phyloP scores from a whole-genome alignment of 139 green algal genomes.

The Chlorella sp. region DNA sequence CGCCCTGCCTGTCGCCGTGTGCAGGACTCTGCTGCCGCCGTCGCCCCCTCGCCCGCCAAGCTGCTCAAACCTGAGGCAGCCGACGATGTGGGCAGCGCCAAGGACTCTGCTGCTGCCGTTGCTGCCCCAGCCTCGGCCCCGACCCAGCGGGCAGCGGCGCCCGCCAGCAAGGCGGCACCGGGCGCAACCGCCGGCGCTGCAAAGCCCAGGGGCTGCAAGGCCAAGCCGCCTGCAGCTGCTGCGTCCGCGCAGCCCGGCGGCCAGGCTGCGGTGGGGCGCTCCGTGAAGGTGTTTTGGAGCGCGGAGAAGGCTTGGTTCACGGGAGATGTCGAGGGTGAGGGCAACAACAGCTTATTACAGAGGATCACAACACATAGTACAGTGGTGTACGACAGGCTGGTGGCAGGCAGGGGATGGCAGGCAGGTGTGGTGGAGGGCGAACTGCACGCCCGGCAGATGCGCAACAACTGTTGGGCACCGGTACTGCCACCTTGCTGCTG shows the following conservation, averaged over 20 bases:
- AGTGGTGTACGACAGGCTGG: background rate
- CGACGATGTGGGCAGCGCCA: constrained; percentile 12
- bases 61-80: background rate
- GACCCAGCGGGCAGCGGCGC: background rate
- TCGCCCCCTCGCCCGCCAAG: constrained; percentile 7
- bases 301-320: constrained; percentile 59
- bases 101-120: background rate
- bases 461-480: too few species aligned
- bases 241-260: background rate
- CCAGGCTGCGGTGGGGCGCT: constrained; percentile 41
- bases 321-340: constrained; percentile 12
- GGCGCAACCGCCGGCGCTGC: background rate
- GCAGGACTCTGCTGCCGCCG: background rate
- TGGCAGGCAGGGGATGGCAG: background rate
- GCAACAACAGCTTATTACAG: too few species aligned
- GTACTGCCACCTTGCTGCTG: too few species aligned
- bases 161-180: background rate
- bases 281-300: constrained; percentile 67
- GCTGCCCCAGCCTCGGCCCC: background rate
- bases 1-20: background rate
- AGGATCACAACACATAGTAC: too few species aligned
- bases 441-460: too few species aligned
- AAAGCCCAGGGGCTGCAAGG: background rate
- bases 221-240: background rate
- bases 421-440: too few species aligned